Conservation (phyloP, 768 basidiomycete genomes). For the Candolleomyces efflorescens region DNA sequence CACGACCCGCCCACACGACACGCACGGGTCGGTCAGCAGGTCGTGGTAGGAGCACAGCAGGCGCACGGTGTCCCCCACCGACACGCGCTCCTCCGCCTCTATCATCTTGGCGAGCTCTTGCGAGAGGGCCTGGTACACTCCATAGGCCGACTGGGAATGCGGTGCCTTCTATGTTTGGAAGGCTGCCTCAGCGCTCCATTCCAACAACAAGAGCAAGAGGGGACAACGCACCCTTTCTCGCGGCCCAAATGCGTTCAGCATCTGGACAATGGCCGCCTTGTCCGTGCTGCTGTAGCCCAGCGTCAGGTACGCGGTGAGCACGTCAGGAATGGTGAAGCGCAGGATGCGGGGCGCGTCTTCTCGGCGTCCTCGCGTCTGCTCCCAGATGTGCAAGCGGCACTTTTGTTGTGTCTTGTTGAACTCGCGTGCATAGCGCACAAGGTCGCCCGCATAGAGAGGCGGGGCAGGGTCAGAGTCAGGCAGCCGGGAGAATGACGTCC, state of each 20-base stretch:
- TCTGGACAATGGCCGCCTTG: conserved; percentile 49
- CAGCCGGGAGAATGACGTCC: conserved; percentile 38
- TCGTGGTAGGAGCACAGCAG: conserved; percentile 53
- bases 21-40: conserved; percentile 60
- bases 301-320: conserved; percentile 62
- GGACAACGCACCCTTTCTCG: conserved; percentile 54
- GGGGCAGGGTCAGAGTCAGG: conserved; percentile 29
- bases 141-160: conserved; percentile 65
- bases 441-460: conserved; percentile 38
- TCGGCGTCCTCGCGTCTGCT: conserved; percentile 23
- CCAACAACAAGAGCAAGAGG: background rate
- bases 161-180: conserved; percentile 47
- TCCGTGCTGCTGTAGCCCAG: conserved; percentile 33
- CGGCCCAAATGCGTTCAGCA: conserved; percentile 66
- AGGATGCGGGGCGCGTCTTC: conserved; percentile 37
- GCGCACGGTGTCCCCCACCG: conserved; percentile 50
- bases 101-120: conserved; percentile 64
- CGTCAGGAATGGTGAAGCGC: conserved; percentile 60
- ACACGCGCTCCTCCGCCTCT: conserved; percentile 46
- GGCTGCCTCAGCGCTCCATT: background rate
- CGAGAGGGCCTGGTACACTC: conserved; percentile 59
- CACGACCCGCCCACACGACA: conserved; percentile 58
- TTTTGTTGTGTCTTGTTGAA: conserved; percentile 43
- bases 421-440: conserved; percentile 52
- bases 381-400: conserved; percentile 52